Conservation (phyloP, 495 filamentous ascomycete genomes). For the Aspergillus affinis region DNA sequence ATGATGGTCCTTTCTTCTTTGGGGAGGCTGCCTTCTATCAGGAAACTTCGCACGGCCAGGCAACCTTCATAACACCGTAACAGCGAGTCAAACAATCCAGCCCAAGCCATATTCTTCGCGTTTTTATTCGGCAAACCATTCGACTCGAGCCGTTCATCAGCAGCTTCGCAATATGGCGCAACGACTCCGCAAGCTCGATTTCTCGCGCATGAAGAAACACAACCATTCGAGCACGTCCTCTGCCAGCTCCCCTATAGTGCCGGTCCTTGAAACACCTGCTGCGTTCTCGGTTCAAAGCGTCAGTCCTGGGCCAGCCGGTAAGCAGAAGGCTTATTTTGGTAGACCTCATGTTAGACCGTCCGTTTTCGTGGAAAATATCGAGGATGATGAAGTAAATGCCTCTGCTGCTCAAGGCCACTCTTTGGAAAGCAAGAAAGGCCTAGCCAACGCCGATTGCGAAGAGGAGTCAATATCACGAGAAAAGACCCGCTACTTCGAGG, state of each 20-base stretch:
- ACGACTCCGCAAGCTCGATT: slow-evolving; percentile 19
- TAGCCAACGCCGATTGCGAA: slow-evolving; percentile 15
- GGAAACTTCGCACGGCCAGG: not conserved
- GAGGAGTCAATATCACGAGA: slow-evolving; percentile 29
- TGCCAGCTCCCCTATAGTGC: slow-evolving; percentile 18
- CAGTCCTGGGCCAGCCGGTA: slow-evolving; percentile 18
- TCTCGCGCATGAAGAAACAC: slow-evolving; percentile 19
- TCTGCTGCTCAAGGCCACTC: slow-evolving; percentile 8
- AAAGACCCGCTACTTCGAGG: slow-evolving; percentile 58
- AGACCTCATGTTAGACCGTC: slow-evolving; percentile 20
- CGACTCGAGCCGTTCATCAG: not conserved
- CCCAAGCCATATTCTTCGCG: not conserved
- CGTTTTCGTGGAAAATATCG: slow-evolving; percentile 27
- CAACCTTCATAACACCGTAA: not conserved
- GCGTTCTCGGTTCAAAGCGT: slow-evolving; percentile 11
- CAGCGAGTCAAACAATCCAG: not conserved
- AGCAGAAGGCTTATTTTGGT: slow-evolving; percentile 17
- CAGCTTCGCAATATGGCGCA: slow-evolving; percentile 12
- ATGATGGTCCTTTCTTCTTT: not conserved
- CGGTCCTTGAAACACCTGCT: slow-evolving; percentile 24
- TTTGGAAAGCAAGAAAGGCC: slow-evolving; percentile 16
- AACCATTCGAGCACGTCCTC: slow-evolving; percentile 21
- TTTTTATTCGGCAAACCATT: no score
- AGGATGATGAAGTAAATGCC: slow-evolving; percentile 23
- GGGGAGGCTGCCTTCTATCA: not conserved